Base-by-base conservation (phyloP, 2,329 filamentous ascomycete genomes). In the Penicillium griseofulvum region DNA sequence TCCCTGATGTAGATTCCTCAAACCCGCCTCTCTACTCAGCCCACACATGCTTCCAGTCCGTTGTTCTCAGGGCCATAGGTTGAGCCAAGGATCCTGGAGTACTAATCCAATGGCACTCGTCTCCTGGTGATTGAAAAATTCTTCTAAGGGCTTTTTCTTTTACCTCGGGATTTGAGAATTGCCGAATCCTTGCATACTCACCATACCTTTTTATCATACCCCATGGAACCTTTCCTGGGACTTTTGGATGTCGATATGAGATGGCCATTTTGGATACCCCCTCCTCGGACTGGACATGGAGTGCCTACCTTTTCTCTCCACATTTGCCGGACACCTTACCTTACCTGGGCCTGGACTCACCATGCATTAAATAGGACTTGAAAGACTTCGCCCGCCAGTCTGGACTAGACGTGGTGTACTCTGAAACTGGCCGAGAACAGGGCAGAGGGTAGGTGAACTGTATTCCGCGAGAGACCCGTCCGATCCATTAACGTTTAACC, bases 301-400 rank as follows among this genome's bases (percentile, higher is more conserved):
- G 42, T 38, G n/a, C 39, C 38, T 41, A 29, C 29, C 16, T 47
- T 33, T 36, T 37, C 39, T 46, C 31, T 34, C 29, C 43, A 54
- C 55, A 31, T 59, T 28, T 50, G 34, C 46, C 46, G 61, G 63
- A 61, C 26, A 56, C 37, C 56, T 52, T 59, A 36, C 19, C 62
- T 54, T 67, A 63, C 79, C 82, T 80, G 79, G 82, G 84, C 74
- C 79, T 75, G 84, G 79, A 91, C 89, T 92, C 90, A 94, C 88
- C 83, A 83, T 65, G 48, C 84, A 83, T 82, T 86, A 80, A 87
- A 79, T 91, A 99, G 94, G 94, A 99, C 78, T 87, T 99, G 52
- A 99, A 99, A 89, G 94, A 99, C 76, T 99, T 99, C 78, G 94
- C 94, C 60, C 91, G 94, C 73, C 90, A 95, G 76, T 95, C 93